phyloP scores from a whole-genome alignment of 176 grass and related monocot species.

The Typha latifolia region DNA sequence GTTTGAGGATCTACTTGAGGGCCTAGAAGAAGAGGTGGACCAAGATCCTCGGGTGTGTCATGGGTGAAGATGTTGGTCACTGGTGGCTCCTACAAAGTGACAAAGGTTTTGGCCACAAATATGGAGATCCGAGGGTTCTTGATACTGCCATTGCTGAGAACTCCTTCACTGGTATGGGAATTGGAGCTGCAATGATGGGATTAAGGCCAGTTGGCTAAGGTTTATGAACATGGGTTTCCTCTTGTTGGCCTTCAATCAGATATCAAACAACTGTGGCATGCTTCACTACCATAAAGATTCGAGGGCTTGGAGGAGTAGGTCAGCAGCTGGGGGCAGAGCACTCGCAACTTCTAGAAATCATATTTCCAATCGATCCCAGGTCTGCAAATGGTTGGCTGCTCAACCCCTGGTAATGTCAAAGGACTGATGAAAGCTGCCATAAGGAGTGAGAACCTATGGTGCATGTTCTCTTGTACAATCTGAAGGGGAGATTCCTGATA shows the following conservation, averaged over 20 bases:
- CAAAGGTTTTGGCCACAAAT: slow-evolving; percentile 69
- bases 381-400: slow-evolving; percentile 92
- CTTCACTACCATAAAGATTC: slow-evolving; percentile 85
- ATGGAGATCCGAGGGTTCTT: slow-evolving; percentile 79
- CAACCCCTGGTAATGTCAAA: slow-evolving; percentile 78
- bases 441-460: slow-evolving; percentile 78
- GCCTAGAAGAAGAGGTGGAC: slow-evolving; percentile 82
- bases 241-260: slow-evolving; percentile 85
- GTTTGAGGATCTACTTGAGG: slow-evolving; percentile 77
- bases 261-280: slow-evolving; percentile 94
- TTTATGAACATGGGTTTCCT: slow-evolving; percentile 97
- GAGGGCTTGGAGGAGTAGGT: slow-evolving; percentile 84
- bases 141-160: slow-evolving; percentile 82
- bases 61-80: slow-evolving; percentile 79
- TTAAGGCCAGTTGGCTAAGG: slow-evolving; percentile 69
- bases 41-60: slow-evolving; percentile 63
- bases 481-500: slow-evolving; percentile 74
- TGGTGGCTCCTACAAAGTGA: slow-evolving; percentile 87
- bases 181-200: slow-evolving; percentile 78
- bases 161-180: slow-evolving; percentile 83
- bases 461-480: slow-evolving; percentile 82
- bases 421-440: slow-evolving; percentile 99
- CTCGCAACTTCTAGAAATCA: slow-evolving; percentile 70
- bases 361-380: slow-evolving; percentile 94
- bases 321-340: slow-evolving; percentile 86